Percentiles rank a stretch among this genome's conserved stretches.
Evolutionary conservation across 192 early-diverging fungal genomes (phyloP).

Genomic region (Backusella luteola): DNA sequence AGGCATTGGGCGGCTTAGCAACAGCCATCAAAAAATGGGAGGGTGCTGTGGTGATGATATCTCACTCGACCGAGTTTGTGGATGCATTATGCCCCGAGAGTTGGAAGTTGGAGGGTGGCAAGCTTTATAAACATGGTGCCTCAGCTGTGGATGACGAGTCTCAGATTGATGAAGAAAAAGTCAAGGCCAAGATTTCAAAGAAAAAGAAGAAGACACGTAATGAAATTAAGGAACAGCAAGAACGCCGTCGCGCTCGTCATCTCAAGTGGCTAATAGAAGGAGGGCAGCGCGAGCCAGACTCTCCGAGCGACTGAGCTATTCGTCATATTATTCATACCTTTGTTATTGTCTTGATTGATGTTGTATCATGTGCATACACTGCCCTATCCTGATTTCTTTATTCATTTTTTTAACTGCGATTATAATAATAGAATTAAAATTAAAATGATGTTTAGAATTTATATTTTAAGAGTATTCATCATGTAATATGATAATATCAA

Average conservation of each 20-base stretch:
- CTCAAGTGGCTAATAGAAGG: slow-evolving; percentile 47
- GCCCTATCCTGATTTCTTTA: neutral
- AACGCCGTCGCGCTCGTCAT: slow-evolving; percentile 47
- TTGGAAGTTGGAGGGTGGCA: slow-evolving; percentile 65
- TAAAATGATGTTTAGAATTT: neutral
- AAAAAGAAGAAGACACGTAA: slow-evolving; percentile 57
- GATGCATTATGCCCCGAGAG: slow-evolving; percentile 65
- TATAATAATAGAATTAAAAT: neutral
- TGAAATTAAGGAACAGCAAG: slow-evolving; percentile 46
- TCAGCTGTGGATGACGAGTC: slow-evolving; percentile 43
- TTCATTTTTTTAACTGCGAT: neutral
- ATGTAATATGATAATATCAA: neutral
- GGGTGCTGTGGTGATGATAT: slow-evolving; percentile 80
- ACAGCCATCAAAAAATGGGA: slow-evolving; percentile 71
- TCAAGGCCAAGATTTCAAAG: slow-evolving; percentile 49
- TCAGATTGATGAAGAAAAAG: slow-evolving; percentile 43
- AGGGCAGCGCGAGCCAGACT: slow-evolving; percentile 26
- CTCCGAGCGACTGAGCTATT: slow-evolving; percentile 18
- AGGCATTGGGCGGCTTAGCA: slow-evolving; percentile 72
- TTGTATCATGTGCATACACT: too few species aligned
- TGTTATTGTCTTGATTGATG: neutral
- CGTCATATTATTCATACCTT: neutral
- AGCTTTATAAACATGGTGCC: slow-evolving; percentile 42
- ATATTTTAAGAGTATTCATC: too few species aligned
- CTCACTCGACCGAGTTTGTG: slow-evolving; percentile 77